Evolutionary conservation across 2,329 filamentous ascomycete species (phyloP).

Genomic region (Colletotrichum eremochloae): DNA sequence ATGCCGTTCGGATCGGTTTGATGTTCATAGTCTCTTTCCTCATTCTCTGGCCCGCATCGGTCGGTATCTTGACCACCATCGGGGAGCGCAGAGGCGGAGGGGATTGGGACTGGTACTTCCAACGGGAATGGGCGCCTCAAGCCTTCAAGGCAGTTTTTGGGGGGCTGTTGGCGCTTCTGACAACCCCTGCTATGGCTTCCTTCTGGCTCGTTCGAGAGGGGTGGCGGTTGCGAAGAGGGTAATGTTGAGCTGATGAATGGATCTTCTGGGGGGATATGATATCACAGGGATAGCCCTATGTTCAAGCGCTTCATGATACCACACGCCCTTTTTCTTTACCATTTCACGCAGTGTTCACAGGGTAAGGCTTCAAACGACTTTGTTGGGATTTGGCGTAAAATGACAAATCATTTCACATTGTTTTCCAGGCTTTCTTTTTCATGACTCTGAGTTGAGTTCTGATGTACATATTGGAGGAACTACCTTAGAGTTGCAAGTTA

Average conservation of each 20-base stretch:
- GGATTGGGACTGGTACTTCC: slow-evolving; percentile 58
- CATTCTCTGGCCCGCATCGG: slow-evolving; percentile 58
- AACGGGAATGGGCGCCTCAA: slow-evolving; percentile 59
- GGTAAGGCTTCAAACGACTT: background rate
- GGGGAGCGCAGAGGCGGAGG: slow-evolving; percentile 52
- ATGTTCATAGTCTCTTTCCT: slow-evolving; percentile 56
- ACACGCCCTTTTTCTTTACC: background rate
- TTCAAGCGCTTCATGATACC: background rate
- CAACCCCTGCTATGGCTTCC: slow-evolving; percentile 61
- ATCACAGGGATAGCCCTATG: background rate
- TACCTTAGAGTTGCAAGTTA: background rate
- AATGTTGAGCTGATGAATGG: background rate
- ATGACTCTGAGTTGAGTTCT: background rate
- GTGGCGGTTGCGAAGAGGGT: slow-evolving; percentile 52
- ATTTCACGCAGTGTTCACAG: background rate
- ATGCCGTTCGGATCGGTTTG: slow-evolving; percentile 53
- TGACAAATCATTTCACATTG: no score
- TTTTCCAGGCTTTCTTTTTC: background rate
- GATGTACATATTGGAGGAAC: background rate
- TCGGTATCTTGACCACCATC: slow-evolving; percentile 58
- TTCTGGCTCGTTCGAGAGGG: slow-evolving; percentile 66
- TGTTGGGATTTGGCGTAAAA: background rate
- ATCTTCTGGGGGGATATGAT: no score
- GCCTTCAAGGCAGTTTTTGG: slow-evolving; percentile 65
- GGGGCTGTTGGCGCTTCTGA: slow-evolving; percentile 59